Conservation (phyloP, 768 basidiomycete species). For the Royoungia palumana region DNA sequence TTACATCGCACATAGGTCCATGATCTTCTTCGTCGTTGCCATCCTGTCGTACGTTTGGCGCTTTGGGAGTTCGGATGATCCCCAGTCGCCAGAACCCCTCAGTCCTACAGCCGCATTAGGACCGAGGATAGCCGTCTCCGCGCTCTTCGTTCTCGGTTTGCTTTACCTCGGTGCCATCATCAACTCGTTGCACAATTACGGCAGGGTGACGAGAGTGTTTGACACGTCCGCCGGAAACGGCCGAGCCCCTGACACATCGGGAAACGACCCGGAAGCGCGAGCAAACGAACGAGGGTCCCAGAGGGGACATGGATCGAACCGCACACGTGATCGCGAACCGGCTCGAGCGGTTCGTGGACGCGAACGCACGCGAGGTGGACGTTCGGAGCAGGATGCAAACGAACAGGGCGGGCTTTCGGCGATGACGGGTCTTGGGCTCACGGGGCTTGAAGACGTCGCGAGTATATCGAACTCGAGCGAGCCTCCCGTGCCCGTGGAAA, state of each 20-base stretch:
- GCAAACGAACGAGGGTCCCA: slow-evolving; percentile 1
- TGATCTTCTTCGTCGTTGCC: slow-evolving; percentile 59
- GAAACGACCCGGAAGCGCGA: not conserved
- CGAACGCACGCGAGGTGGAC: slow-evolving; percentile 3
- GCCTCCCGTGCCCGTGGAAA: slow-evolving; percentile 5
- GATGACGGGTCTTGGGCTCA: slow-evolving; percentile 28
- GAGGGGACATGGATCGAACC: slow-evolving; percentile 2
- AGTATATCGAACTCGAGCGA: slow-evolving; percentile 14
- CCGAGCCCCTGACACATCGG: not conserved
- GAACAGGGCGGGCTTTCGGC: slow-evolving; percentile 22
- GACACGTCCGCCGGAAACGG: not conserved
- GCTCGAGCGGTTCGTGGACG: slow-evolving; percentile 7
- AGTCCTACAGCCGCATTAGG: slow-evolving; percentile 40
- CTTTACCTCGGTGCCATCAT: slow-evolving; percentile 62
- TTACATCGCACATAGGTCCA: slow-evolving; percentile 42
- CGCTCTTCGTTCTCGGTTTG: slow-evolving; percentile 53
- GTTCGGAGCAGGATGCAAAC: slow-evolving; percentile 2
- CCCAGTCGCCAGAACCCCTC: slow-evolving; percentile 34
- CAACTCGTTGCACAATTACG: slow-evolving; percentile 59
- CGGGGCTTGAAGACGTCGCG: slow-evolving; percentile 17
- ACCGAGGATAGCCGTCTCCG: slow-evolving; percentile 54
- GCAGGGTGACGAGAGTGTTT: slow-evolving; percentile 19
- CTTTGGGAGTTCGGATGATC: slow-evolving; percentile 48
- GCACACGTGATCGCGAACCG: slow-evolving; percentile 1
- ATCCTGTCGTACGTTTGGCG: slow-evolving; percentile 70